Conservation (phyloP, 257 asterid species). For the Leptodermis oblonga region DNA sequence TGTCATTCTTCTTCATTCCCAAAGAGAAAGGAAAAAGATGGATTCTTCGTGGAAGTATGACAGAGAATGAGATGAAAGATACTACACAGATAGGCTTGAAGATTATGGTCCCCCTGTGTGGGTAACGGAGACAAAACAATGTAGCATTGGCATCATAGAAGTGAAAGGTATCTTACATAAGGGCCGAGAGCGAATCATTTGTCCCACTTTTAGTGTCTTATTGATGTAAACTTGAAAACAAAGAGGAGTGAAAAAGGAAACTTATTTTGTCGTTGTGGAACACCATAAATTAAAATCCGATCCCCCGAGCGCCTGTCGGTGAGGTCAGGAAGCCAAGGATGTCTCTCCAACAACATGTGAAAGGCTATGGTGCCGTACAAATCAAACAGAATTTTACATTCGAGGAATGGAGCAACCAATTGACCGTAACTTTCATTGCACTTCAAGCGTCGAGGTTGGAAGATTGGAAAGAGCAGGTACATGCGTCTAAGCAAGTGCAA, state of each 20-base stretch:
- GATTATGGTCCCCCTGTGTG: not conserved
- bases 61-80: conserved; percentile 5
- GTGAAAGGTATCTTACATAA: not conserved
- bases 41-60: not conserved
- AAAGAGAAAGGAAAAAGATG: not conserved
- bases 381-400: too few relatives aligned
- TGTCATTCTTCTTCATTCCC: conserved; percentile 6
- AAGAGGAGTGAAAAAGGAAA: too few relatives aligned
- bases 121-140: not conserved
- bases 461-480: not conserved
- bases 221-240: too few relatives aligned
- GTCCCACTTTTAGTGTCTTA: too few relatives aligned
- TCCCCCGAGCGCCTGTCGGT: too few relatives aligned
- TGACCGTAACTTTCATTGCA: not conserved
- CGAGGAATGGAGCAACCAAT: too few relatives aligned
- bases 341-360: too few relatives aligned
- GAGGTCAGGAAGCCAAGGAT: too few relatives aligned
- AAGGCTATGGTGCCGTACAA: too few relatives aligned
- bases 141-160: not conserved
- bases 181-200: too few relatives aligned
- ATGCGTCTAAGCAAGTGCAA: not conserved
- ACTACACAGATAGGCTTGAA: not conserved
- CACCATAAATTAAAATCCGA: too few relatives aligned
- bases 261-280: too few relatives aligned
- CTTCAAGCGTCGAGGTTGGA: not conserved